These are phyloP conservation scores for Candida sojae DNA, from an alignment of 1,139 yeast species.

Conservation along the genomic window DNA sequence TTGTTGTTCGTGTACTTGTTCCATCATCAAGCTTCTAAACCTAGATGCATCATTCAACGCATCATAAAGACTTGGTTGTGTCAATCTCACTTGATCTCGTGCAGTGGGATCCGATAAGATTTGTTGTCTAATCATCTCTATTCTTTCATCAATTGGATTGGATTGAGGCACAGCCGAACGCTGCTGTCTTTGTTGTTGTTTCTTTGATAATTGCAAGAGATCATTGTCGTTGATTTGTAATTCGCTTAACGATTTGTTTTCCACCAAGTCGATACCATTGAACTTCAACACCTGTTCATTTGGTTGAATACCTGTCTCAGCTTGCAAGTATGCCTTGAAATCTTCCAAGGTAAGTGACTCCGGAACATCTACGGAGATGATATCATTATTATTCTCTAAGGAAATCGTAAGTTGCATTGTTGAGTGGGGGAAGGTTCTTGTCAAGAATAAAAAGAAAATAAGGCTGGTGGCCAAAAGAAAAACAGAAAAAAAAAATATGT, in stretches of 20 bases:
- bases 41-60: conserved; percentile 52
- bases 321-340: conserved; percentile 73
- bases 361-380: conserved; percentile 57
- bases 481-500: conserved; percentile 1
- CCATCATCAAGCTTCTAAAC: conserved; percentile 50
- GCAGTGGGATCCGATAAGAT: conserved; percentile 40
- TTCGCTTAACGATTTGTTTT: conserved; percentile 40
- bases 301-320: conserved; percentile 63
- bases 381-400: conserved; percentile 28
- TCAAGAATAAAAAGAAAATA: conserved; percentile 2
- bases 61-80: conserved; percentile 45
- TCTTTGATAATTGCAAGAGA: conserved; percentile 42
- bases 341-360: conserved; percentile 66
- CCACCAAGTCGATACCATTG: conserved; percentile 45
- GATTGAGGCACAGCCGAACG: conserved; percentile 2
- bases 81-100: conserved; percentile 30
- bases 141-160: conserved; percentile 32
- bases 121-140: conserved; percentile 55
- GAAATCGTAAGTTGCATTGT: conserved; percentile 42
- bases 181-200: conserved; percentile 5
- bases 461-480: conserved; percentile 7
- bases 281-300: conserved; percentile 47
- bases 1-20: conserved; percentile 25
- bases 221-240: conserved; percentile 59
- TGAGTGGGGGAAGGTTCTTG: background rate